Evolutionary conservation across 1,139 yeast genomes (phyloP), one percentile per base, ranked within the genome.

Genomic region (Saccharomycopsis crataegensis): DNA sequence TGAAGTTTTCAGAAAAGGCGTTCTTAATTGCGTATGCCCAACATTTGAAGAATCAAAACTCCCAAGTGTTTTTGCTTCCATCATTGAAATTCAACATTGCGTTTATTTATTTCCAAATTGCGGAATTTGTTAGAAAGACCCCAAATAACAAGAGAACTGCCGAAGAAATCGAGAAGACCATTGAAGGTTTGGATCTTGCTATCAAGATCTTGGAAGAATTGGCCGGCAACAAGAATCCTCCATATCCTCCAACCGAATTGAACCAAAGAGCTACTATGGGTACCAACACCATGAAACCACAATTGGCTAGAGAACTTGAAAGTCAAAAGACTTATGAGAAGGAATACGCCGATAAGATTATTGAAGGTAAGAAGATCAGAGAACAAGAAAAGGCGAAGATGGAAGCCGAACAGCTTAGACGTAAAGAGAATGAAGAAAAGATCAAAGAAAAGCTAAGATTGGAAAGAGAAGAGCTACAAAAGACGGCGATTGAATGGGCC

Each of bases 211-310:
- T 94, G 63, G 79, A 77, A 50, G 79, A 76, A 54, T 73, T 93
- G 59, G 76, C 89, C 0, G 79, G 77, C 9, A 78, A 74, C 48
- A 72, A 74, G 56, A 72, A 79, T 62, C 81, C 94, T 28, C 91
- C 96, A 55, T 85, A 82, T 69, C 83, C 94, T 12, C 79, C 80
- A 49, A 80, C 80, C 28, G 97, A 91, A 59, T 74, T 94, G 62
- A 84, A 82, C 63, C 85, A 89, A 58, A 83, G 98, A 70, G 94
- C 94, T 16, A 80, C 79, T 60, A 79, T 89, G 77, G 97, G 96
- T 63, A 76, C 82, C 44, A 81, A 82, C 55, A 86, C 96, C 0
- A 75, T 91, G 64, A 74, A 80, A 59, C 81, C 79, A 57, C 85
- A 91, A 64, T 75, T 93, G 58, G 86, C 79, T 60, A 78, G 83